Base-by-base conservation (phyloP, 2,329 filamentous ascomycete species). In the Fusarium coffeatum region DNA sequence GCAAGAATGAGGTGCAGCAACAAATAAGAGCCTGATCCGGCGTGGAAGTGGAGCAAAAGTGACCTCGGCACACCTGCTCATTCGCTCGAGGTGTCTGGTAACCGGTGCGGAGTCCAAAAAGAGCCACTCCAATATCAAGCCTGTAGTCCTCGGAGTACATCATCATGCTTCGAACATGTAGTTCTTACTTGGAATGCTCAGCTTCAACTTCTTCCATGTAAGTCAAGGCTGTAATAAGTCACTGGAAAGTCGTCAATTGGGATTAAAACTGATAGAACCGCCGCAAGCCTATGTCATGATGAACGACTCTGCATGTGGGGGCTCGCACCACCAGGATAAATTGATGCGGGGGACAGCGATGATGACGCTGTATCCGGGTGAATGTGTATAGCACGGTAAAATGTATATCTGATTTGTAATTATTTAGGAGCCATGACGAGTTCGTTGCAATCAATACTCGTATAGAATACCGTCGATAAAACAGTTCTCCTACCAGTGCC, bases 321-420 rank as follows among this genome's bases (percentile, higher is more conserved):
- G 12, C 15, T 54, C 10, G 37, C 32, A n/a, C 27, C 28, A 43
- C 30, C 43, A 43, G 34, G 59, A 41, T 63, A 63, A 63, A 63
- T 18, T 13, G 10, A 42, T 43, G 60, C 60, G 60, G 58, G 58
- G 43, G 59, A 56, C 4, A 23, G 4, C 3, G 9, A 1, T 25
- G 1, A 63, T 63, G 58, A 63, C 47, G 47, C 4, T 56, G 6
- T 25, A 30, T 27, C 41, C 59, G 59, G 48, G 1, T 63, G 48
- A 55, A 55, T 55, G 3, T 49, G 2, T 27, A 25, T 8, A 18
- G 13, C 16, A 20, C 59, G 45, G 59, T 7, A 60, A 40, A 43
- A 60, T 11, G 1, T 5, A 4, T 1, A n/a, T 6, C 8, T 55
- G 47, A 63, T 62, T 54, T 61, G 56, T 62, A 22, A 62, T 27